Conservation (phyloP, 2,329 filamentous ascomycete species). For the Scolecobasidium constrictum region DNA sequence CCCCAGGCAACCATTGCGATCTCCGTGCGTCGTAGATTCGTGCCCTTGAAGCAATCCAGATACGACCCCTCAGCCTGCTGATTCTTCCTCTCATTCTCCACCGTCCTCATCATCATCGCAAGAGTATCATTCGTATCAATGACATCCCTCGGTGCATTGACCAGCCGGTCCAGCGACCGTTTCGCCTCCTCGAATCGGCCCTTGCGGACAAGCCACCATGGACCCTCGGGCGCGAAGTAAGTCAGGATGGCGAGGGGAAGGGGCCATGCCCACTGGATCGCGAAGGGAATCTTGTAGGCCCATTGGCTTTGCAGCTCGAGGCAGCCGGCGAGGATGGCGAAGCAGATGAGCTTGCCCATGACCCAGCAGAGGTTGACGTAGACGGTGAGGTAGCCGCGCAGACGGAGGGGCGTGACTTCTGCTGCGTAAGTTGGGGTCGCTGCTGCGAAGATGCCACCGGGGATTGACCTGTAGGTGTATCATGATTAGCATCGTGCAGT, state of each 20-base stretch:
- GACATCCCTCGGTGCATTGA: conserved; percentile 40
- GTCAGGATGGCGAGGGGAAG: conserved; percentile 50
- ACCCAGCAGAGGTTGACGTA: too few relatives aligned
- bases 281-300: conserved; percentile 27
- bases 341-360: conserved; percentile 62
- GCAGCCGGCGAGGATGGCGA: conserved; percentile 52
- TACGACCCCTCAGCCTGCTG: conserved; percentile 67
- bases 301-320: conserved; percentile 44
- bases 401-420: conserved; percentile 58
- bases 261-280: conserved; percentile 36
- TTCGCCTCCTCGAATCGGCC: conserved; percentile 56
- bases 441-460: too few relatives aligned
- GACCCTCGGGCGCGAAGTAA: conserved; percentile 57
- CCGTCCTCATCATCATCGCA: conserved; percentile 87
- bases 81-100: conserved; percentile 64
- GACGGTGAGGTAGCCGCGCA: conserved; percentile 45
- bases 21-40: conserved; percentile 68
- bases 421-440: conserved; percentile 41
- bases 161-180: conserved; percentile 50
- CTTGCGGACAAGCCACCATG: conserved; percentile 64
- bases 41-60: conserved; percentile 72
- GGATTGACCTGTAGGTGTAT: too few relatives aligned
- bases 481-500: too few relatives aligned
- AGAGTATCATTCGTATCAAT: conserved; percentile 68
- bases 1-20: too few relatives aligned